phyloP scores from a whole-genome alignment of 306 rosid genomes.

The Luffa acutangula region DNA sequence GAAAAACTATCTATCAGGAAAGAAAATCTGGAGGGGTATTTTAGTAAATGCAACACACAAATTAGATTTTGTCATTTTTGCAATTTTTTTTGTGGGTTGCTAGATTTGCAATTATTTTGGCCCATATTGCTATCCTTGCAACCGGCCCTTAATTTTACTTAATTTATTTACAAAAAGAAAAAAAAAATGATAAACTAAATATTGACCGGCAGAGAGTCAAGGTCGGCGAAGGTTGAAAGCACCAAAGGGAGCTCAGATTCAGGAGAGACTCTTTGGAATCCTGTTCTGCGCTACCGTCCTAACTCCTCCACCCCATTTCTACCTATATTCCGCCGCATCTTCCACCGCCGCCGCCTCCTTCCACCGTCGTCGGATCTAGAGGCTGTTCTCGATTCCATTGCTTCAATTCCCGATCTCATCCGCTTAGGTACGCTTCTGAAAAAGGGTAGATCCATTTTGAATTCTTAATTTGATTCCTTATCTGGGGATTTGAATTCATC shows the following conservation, averaged over 20 bases:
- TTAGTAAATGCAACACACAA: too few species aligned
- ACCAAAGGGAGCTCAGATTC: not conserved
- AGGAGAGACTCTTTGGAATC: conserved; percentile 2
- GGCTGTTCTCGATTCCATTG: not conserved
- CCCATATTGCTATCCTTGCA: too few species aligned
- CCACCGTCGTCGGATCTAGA: not conserved
- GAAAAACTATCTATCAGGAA: too few species aligned
- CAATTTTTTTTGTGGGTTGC: too few species aligned
- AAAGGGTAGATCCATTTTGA: not conserved
- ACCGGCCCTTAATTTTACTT: too few species aligned
- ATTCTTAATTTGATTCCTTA: not conserved
- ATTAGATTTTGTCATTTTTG: too few species aligned
- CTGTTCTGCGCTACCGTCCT: not conserved
- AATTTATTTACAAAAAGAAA: not conserved
- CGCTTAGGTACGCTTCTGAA: conserved; percentile 8
- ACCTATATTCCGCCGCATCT: not conserved
- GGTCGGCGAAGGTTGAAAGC: not conserved
- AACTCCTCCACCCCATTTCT: not conserved
- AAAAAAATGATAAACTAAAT: not conserved
- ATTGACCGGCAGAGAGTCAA: conserved; percentile 5
- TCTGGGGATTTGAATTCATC: conserved; percentile 12
- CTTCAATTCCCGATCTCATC: not conserved
- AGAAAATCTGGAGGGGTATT: too few species aligned
- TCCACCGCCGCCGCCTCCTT: not conserved
- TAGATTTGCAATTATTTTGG: too few species aligned